Conservation (phyloP, 495 filamentous ascomycete genomes). For the Emericellopsis terricola region DNA sequence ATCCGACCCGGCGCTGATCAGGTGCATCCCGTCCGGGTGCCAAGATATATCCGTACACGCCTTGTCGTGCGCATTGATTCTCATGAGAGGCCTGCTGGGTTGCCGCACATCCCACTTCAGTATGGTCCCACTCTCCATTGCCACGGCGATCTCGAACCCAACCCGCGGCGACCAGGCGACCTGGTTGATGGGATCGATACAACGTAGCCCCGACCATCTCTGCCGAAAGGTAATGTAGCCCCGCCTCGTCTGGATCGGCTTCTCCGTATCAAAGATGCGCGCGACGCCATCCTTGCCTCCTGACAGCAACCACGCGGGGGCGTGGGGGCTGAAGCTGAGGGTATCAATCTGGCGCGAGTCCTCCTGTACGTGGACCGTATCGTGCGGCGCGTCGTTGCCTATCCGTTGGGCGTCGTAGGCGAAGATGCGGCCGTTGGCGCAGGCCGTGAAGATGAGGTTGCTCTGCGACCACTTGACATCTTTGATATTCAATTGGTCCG, state of each 20-base stretch:
- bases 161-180: slow-evolving; percentile 80
- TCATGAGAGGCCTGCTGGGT: slow-evolving; percentile 29
- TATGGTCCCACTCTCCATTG: slow-evolving; percentile 69
- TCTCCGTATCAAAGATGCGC: slow-evolving; percentile 37
- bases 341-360: slow-evolving; percentile 85
- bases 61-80: slow-evolving; percentile 66
- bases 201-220: slow-evolving; percentile 15
- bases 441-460: slow-evolving; percentile 16
- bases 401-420: slow-evolving; percentile 44
- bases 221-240: slow-evolving; percentile 23
- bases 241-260: slow-evolving; percentile 16
- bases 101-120: slow-evolving; percentile 37
- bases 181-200: slow-evolving; percentile 66
- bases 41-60: slow-evolving; percentile 74
- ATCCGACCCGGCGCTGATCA: slow-evolving; percentile 71
- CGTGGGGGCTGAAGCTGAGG: slow-evolving; percentile 75
- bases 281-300: slow-evolving; percentile 87
- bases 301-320: slow-evolving; percentile 59
- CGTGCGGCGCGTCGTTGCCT: slow-evolving; percentile 21
- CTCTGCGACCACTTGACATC: slow-evolving; percentile 57
- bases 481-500: slow-evolving; percentile 61
- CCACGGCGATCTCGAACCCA: slow-evolving; percentile 71
- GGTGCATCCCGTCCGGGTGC: slow-evolving; percentile 87
- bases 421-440: slow-evolving; percentile 4
- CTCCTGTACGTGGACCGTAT: slow-evolving; percentile 52